Percentiles rank a stretch among this genome's conserved stretches.
phyloP scores from a whole-genome alignment of 2,329 filamentous ascomycete genomes.

The Aspergillus flavus region DNA sequence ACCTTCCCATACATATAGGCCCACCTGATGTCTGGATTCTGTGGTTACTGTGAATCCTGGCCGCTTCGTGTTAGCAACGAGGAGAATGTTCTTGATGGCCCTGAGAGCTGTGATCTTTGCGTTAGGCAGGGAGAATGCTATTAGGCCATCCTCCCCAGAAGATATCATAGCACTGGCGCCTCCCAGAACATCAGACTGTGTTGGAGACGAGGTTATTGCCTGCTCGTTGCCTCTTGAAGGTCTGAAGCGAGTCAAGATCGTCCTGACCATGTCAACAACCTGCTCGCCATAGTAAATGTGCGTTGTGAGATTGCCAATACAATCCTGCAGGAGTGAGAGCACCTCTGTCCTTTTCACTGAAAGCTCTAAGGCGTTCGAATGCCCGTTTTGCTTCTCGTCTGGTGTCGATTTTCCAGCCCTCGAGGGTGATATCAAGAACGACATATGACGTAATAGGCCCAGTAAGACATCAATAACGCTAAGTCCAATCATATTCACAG shows the following conservation, averaged over 20 bases:
- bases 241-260: constrained; percentile 77
- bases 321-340: constrained; percentile 71
- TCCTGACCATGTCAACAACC: constrained; percentile 88
- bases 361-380: constrained; percentile 25
- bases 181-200: constrained; percentile 51
- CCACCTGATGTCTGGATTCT: constrained; percentile 73
- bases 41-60: constrained; percentile 62
- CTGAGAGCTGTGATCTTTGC: constrained; percentile 69
- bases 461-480: constrained; percentile 95
- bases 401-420: constrained; percentile 40
- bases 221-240: constrained; percentile 56
- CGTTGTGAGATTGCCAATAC: constrained; percentile 87
- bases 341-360: constrained; percentile 65
- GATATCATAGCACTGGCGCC: constrained; percentile 52
- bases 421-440: constrained; percentile 71
- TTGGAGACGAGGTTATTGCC: constrained; percentile 49
- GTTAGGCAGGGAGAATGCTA: constrained; percentile 63
- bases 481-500: constrained; percentile 90
- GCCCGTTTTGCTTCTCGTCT: constrained; percentile 24
- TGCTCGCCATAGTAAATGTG: constrained; percentile 98
- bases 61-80: constrained; percentile 73
- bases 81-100: constrained; percentile 78
- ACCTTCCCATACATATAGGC: constrained; percentile 89
- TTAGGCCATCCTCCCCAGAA: constrained; percentile 28
- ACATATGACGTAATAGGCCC: constrained; percentile 80